A percentile compares a stretch with the other conserved stretches of the same genome.
These are phyloP conservation scores for Suhomyces terraborum DNA, from an alignment of 1,139 yeast genomes.

Conservation along the genomic window DNA sequence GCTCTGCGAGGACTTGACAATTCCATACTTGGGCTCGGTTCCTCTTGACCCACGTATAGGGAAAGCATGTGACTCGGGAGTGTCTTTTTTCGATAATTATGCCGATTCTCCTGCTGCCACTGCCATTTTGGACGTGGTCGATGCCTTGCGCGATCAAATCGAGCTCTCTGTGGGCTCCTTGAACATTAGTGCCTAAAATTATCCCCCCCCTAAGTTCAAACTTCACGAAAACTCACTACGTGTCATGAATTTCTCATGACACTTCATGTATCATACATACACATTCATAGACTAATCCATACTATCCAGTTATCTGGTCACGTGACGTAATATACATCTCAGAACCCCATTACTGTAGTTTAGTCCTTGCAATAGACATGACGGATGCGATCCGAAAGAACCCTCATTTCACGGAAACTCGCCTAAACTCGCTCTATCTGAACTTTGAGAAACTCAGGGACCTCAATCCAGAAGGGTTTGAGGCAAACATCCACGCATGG, in stretches of 20 bases:
- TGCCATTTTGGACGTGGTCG: constrained; percentile 85
- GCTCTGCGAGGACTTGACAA: constrained; percentile 72
- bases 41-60: constrained; percentile 97
- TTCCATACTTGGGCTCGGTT: constrained; percentile 85
- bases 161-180: constrained; percentile 24
- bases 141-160: constrained; percentile 51
- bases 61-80: constrained; percentile 84
- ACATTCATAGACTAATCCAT: not conserved
- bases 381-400: constrained; percentile 7
- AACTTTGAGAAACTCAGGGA: constrained; percentile 55
- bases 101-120: constrained; percentile 94
- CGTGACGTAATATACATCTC: not conserved
- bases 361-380: no score
- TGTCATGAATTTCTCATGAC: not conserved
- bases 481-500: constrained; percentile 75
- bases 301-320: not conserved
- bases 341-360: not conserved
- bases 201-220: not conserved
- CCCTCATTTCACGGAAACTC: constrained; percentile 43
- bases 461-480: constrained; percentile 66
- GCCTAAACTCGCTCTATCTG: constrained; percentile 66
- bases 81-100: constrained; percentile 74
- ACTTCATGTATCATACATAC: not conserved
- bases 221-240: no score
- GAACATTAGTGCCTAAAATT: not conserved